Evolutionary conservation across 2,329 filamentous ascomycete genomes (phyloP).

Genomic region (Diaporthe amygdali): DNA sequence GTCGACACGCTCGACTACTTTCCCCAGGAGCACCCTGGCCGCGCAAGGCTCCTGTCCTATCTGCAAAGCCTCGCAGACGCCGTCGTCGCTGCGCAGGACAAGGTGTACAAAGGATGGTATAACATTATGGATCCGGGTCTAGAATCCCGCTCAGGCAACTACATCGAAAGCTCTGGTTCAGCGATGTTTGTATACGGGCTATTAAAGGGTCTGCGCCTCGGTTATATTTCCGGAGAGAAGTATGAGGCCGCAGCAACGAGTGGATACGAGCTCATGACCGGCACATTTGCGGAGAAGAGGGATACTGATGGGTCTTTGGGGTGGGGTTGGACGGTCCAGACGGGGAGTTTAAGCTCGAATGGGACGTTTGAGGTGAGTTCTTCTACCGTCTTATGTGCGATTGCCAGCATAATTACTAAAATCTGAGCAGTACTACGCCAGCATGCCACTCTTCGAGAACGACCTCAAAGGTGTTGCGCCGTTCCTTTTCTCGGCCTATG

Average conservation of each 20-base stretch:
- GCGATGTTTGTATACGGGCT: conserved; percentile 43
- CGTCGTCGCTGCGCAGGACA: neutral
- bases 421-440: neutral
- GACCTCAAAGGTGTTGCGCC: neutral
- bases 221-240: conserved; percentile 29
- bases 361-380: neutral
- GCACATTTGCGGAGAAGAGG: neutral
- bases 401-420: neutral
- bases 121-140: conserved; percentile 36
- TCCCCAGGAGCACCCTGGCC: conserved; percentile 1
- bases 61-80: neutral
- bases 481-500: neutral
- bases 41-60: neutral
- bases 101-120: conserved; percentile 40
- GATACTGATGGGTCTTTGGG: neutral
- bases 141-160: conserved; percentile 33
- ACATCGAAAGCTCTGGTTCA: conserved; percentile 40
- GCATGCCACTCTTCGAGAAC: neutral
- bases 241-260: neutral
- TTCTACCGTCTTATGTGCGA: neutral
- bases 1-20: conserved; percentile 38
- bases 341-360: neutral
- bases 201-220: conserved; percentile 39
- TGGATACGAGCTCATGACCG: neutral
- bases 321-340: neutral